Base-by-base conservation (phyloP, 1,139 yeast species). In the Pichiaceae sp. region DNA sequence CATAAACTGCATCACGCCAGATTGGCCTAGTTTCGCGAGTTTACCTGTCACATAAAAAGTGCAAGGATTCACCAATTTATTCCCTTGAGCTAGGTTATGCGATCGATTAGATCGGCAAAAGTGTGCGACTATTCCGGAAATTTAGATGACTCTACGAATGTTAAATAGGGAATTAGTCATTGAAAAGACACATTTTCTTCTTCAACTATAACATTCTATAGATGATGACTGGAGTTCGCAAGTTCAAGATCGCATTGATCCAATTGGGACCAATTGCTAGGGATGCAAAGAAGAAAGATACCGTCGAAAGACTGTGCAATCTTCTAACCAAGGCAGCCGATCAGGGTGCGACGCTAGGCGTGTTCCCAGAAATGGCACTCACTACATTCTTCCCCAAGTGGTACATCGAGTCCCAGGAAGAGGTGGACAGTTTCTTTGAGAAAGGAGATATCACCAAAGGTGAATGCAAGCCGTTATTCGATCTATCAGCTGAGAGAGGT, bases 401-500 rank as follows among this genome's bases (percentile, higher is more conserved):
- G 40, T 45, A 42, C 20, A 56, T 61, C 32, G 53, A 53, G 21
- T 45, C 53, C 17, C 60, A 56, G 37, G 53, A 52, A 17, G 65
- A 60, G 40, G 52, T 59, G 8, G 64, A 60, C 42, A 44, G 48
- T 2, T 61, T 48, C 42, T 61, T 58, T 34, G 63, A 58, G 38
- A 53, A 50, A 29, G 63, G 64, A 8, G 64, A 60, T 38, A 52
- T 61, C 29, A 44, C 47, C 35, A 42, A 49, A 28, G 47, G 55
- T 12, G 54, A 54, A 35, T 61, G 43, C 26, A 38, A 36, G 11
- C 42, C 63, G 19, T 46, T 62, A 32, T 62, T 62, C 37, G 59
- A 56, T n/a, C 49, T 50, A 9, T 60, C 64, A 8, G 49, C 44
- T 30, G 45, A 45, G 24, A 38, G 45, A 37, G 42, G 42, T 16